Percentiles rank a stretch among this genome's conserved stretches.
Evolutionary conservation across 2,329 filamentous ascomycete genomes (phyloP).

Genomic region (Verticillium dahliae): DNA sequence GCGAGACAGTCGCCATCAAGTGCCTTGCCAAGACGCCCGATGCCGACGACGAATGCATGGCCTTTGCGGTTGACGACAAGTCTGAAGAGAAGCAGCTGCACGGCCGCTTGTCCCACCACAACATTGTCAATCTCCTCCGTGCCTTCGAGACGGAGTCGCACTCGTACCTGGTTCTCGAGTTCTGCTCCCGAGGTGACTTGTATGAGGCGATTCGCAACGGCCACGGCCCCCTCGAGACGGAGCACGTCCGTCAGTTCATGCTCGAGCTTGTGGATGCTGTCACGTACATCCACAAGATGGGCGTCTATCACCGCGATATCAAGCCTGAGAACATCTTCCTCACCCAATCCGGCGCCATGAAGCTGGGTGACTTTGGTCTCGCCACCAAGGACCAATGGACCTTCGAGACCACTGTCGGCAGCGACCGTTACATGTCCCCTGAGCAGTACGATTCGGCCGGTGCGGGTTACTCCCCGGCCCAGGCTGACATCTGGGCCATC

Average conservation of each 20-base stretch:
- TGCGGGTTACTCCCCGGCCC: constrained; percentile 82
- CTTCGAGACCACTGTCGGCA: constrained; percentile 87
- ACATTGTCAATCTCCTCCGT: constrained; percentile 88
- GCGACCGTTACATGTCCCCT: constrained; percentile 95
- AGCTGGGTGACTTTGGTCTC: constrained; percentile 93
- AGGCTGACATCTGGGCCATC: constrained; percentile 95
- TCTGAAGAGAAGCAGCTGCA: constrained; percentile 79
- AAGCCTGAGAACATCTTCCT: constrained; percentile 99
- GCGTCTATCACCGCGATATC: constrained; percentile 94
- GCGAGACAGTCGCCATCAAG: constrained; percentile 86
- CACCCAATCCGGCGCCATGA: constrained; percentile 78
- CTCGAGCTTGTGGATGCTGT: constrained; percentile 85
- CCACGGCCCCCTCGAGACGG: constrained; percentile 84
- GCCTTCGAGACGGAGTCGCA: constrained; percentile 91
- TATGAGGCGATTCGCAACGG: constrained; percentile 94
- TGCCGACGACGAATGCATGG: constrained; percentile 50
- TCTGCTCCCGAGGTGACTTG: constrained; percentile 88
- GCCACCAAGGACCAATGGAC: constrained; percentile 88
- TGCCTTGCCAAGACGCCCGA: constrained; percentile 81
- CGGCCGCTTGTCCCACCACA: constrained; percentile 70
- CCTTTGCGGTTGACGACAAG: constrained; percentile 72
- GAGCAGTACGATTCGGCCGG: constrained; percentile 92
- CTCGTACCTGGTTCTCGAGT: constrained; percentile 88
- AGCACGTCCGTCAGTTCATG: constrained; percentile 97
- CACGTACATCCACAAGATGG: constrained; percentile 82